Conservation (phyloP, 1,284 basidiomycete genomes). For the Bondarzewia mesenterica region DNA sequence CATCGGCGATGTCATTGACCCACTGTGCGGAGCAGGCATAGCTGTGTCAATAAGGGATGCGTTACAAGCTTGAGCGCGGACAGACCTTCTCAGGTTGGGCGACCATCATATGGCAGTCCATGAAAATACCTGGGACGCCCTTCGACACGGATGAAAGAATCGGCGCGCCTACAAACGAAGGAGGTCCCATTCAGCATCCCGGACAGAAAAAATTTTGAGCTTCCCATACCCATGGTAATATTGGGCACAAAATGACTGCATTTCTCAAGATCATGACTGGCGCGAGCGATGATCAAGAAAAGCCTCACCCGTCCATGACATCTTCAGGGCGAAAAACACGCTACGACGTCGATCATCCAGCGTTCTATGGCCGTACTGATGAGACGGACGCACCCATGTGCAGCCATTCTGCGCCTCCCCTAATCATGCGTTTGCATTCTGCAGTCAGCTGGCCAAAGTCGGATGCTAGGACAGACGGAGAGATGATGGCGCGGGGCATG, state of each 20-base stretch:
- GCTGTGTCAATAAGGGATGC: background rate
- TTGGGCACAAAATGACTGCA: slow-evolving; percentile 95
- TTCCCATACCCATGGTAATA: slow-evolving; percentile 85
- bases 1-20: slow-evolving; percentile 93
- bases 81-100: slow-evolving; percentile 81
- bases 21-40: slow-evolving; percentile 55
- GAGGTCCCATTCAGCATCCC: slow-evolving; percentile 13
- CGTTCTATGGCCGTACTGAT: background rate
- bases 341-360: slow-evolving; percentile 1
- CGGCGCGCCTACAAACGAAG: slow-evolving; percentile 70
- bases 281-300: slow-evolving; percentile 3
- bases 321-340: slow-evolving; percentile 39
- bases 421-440: slow-evolving; percentile 91
- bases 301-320: slow-evolving; percentile 86
- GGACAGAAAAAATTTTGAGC: slow-evolving; percentile 1
- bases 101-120: slow-evolving; percentile 99
- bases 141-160: slow-evolving; percentile 85
- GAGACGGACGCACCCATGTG: slow-evolving; percentile 74
- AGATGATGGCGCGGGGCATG: slow-evolving; percentile 84
- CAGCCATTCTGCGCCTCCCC: slow-evolving; percentile 89
- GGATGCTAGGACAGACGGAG: slow-evolving; percentile 88
- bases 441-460: slow-evolving; percentile 88
- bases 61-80: background rate
- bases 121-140: slow-evolving; percentile 90
- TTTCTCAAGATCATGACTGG: slow-evolving; percentile 13